Base-by-base conservation (phyloP, 169 alveolate species). In the Plasmodium cynomolgi region DNA sequence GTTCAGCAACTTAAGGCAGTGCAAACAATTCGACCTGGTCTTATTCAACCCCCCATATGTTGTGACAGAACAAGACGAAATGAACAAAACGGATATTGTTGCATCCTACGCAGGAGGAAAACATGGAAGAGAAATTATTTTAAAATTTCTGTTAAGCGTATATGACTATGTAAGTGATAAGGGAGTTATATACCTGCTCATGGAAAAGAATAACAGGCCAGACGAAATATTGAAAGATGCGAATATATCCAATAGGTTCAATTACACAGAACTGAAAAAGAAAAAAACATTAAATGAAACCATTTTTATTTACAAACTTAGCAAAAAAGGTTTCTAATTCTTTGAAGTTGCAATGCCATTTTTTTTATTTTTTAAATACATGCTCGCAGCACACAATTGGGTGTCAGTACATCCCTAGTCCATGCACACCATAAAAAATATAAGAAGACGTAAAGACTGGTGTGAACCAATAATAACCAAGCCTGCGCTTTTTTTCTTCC, bases 91-190 rank as follows among this genome's bases (percentile, higher is more conserved):
- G 20, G 90, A 88, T 58, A 80, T 88, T 7, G 90, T 81, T 8
- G 88, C 94, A 33, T 88, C 94, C n/a, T 88, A 88, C 50, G 90
- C 94, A 41, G 94, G 94, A 6, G 94, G 94, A 15, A 62, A 88
- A 80, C 50, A 58, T 26, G 94, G 94, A 58, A 88, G 94, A 88
- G 94, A 88, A 79, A 47, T 88, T 29, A 88, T 88, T 81, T 58
- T 88, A 71, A 88, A 88, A 62, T 88, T 88, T 88, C 73, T 88
- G 31, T 81, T 62, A 80, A 81, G 34, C 54, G 90, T 88, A 13
- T 71, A 88, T 88, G 90, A 88, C 72, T 79, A 88, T 80, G 74
- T 88, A 47, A 88, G 90, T 79, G 74, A 79, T 80, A 29, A 62
- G 23, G 94, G 94, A 33, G 90, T 88, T 58, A 80, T 88, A 29